phyloP scores from a whole-genome alignment of 257 asterid species.

The Penstemon eatonii region DNA sequence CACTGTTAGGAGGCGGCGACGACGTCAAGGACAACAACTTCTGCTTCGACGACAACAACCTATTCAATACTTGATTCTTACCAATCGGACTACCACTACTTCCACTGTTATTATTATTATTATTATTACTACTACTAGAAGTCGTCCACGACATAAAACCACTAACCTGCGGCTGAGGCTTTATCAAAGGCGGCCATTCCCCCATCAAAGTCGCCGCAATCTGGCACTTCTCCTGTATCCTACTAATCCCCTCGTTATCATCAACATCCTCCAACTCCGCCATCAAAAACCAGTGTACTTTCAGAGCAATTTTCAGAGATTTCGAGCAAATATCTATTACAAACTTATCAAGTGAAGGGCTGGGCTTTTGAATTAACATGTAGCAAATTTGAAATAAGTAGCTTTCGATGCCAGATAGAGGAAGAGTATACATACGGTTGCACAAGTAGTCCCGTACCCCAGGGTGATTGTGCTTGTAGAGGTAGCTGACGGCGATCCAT shows the following conservation, averaged over 20 bases:
- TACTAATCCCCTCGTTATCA: slow-evolving; percentile 86
- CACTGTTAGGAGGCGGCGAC: slow-evolving; percentile 65
- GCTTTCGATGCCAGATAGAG: slow-evolving; percentile 84
- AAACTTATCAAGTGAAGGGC: slow-evolving; percentile 89
- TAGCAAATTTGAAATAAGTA: slow-evolving; percentile 89
- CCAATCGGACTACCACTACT: slow-evolving; percentile 54
- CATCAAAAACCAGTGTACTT: slow-evolving; percentile 92
- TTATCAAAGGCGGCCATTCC: slow-evolving; percentile 82
- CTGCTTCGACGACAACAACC: slow-evolving; percentile 80
- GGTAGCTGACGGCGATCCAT: slow-evolving; percentile 97
- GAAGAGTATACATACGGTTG: slow-evolving; percentile 91
- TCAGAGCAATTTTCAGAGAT: slow-evolving; percentile 74
- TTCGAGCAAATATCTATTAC: slow-evolving; percentile 81
- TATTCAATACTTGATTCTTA: slow-evolving; percentile 76
- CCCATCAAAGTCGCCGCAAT: slow-evolving; percentile 94
- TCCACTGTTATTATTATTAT: slow-evolving; percentile 25
- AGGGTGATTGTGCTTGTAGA: slow-evolving; percentile 86
- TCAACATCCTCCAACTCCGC: slow-evolving; percentile 93
- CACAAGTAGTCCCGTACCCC: slow-evolving; percentile 91
- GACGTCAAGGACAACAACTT: slow-evolving; percentile 68
- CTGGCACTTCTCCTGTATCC: slow-evolving; percentile 96
- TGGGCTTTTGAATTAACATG: slow-evolving; percentile 90
- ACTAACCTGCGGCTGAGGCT: slow-evolving; percentile 47
- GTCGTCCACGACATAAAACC: slow-evolving; percentile 41
- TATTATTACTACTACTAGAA: slow-evolving; percentile 21